Conservation (phyloP, 75 land plant genomes). For the Cupressus sempervirens region DNA sequence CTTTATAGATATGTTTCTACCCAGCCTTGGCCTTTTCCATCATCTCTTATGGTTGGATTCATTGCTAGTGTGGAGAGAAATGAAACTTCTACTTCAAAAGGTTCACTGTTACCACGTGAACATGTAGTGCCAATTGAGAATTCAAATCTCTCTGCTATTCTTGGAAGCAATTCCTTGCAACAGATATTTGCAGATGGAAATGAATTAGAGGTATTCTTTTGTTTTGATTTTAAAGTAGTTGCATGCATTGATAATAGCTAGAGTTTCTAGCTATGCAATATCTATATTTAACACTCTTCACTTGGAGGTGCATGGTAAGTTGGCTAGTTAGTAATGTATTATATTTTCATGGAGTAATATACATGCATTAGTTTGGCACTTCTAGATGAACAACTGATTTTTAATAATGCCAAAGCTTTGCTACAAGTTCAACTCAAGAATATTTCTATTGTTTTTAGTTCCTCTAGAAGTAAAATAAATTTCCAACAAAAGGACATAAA, state of each 20-base stretch:
- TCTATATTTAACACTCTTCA: not conserved
- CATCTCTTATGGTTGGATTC: slow-evolving; percentile 51
- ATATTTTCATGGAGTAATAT: not conserved
- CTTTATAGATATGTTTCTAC: slow-evolving; percentile 32
- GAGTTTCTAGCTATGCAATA: not conserved
- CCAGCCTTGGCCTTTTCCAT: slow-evolving; percentile 56
- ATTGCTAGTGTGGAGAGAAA: slow-evolving; percentile 19
- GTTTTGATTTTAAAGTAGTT: not conserved
- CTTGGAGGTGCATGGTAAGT: not conserved
- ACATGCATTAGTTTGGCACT: not conserved
- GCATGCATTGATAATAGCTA: not conserved
- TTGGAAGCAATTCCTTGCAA: slow-evolving; percentile 13
- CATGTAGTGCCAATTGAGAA: slow-evolving; percentile 15
- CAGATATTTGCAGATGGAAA: slow-evolving; percentile 20
- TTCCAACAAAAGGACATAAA: not conserved
- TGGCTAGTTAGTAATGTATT: not conserved
- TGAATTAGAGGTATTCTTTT: slow-evolving; percentile 41
- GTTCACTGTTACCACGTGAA: not conserved
- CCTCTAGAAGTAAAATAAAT: not conserved
- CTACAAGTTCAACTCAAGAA: not conserved
- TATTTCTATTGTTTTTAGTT: not conserved
- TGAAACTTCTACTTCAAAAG: not conserved
- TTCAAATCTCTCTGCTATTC: not conserved
- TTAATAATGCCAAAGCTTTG: not conserved
- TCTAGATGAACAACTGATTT: not conserved